A percentile compares a stretch with the other conserved stretches of the same genome.
These are phyloP conservation scores for Colletotrichum filicis DNA, from an alignment of 2,329 filamentous ascomycete species.

Conservation along the genomic window DNA sequence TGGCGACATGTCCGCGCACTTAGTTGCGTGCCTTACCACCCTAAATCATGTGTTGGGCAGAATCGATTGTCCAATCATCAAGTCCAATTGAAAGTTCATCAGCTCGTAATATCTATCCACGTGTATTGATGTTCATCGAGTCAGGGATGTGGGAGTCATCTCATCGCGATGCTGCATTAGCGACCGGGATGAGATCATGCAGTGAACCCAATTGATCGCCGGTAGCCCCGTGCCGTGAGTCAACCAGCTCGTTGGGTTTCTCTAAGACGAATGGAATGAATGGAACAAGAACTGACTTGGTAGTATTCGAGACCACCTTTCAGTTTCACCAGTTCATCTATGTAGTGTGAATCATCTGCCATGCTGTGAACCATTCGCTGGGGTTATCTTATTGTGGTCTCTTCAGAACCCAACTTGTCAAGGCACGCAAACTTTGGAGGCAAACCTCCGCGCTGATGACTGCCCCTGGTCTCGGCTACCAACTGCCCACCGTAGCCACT, in stretches of 20 bases:
- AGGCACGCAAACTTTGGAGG: background rate
- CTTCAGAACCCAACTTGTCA: background rate
- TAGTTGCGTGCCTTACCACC: background rate
- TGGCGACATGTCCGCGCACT: background rate
- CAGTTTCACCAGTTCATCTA: background rate
- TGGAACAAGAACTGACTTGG: background rate
- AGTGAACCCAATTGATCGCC: background rate
- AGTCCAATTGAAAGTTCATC: background rate
- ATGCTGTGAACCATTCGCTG: background rate
- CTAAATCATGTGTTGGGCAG: background rate
- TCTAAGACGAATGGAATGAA: background rate
- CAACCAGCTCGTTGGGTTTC: background rate
- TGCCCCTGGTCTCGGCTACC: background rate
- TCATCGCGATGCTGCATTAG: conserved; percentile 5
- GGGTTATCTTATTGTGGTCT: background rate
- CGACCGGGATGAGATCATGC: conserved; percentile 1
- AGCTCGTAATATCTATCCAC: too few species aligned
- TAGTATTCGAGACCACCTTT: background rate
- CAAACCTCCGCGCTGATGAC: background rate
- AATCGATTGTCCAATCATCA: background rate
- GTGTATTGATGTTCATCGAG: too few species aligned
- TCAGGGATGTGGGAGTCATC: conserved; percentile 3
- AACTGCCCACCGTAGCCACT: background rate
- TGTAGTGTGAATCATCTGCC: background rate
- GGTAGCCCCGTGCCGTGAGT: background rate